Percentiles rank a stretch among this genome's conserved stretches.
phyloP scores from a whole-genome alignment of 2,329 filamentous ascomycete species.

The Pseudohalonectria lignicola region DNA sequence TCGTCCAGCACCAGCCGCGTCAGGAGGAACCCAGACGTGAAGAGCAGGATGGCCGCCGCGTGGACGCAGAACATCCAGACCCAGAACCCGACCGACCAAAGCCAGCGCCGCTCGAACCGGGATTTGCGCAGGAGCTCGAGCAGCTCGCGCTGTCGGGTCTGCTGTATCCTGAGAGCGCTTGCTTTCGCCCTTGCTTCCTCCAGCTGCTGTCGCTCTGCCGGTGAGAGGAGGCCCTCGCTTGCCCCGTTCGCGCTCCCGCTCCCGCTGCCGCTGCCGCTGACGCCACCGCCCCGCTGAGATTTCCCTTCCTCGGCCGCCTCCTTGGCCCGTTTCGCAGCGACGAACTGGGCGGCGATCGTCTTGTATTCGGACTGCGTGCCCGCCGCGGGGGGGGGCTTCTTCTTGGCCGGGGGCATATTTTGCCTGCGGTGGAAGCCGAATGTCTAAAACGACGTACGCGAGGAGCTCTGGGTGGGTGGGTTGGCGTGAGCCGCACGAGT shows the following conservation, averaged over 20 bases:
- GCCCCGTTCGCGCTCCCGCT: neutral
- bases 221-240: slow-evolving; percentile 2
- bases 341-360: slow-evolving; percentile 41
- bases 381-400: slow-evolving; percentile 8
- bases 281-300: slow-evolving; percentile 19
- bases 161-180: slow-evolving; percentile 29
- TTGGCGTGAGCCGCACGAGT: neutral
- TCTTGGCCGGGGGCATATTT: slow-evolving; percentile 10
- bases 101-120: slow-evolving; percentile 40
- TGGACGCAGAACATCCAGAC: slow-evolving; percentile 64
- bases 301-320: slow-evolving; percentile 22
- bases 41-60: slow-evolving; percentile 73
- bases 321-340: slow-evolving; percentile 38
- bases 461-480: neutral
- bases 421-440: too few relatives aligned
- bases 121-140: slow-evolving; percentile 36
- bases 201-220: too few relatives aligned
- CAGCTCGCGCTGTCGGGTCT: slow-evolving; percentile 31
- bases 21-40: slow-evolving; percentile 89
- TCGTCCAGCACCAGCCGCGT: slow-evolving; percentile 73
- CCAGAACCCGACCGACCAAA: slow-evolving; percentile 57
- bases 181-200: slow-evolving; percentile 14
- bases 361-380: slow-evolving; percentile 32
- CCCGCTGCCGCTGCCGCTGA: neutral
- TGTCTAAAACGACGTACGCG: too few relatives aligned